These are phyloP conservation scores for Umbellularia californica DNA, from an alignment of 164 flowering plant genomes.

Conservation along the genomic window DNA sequence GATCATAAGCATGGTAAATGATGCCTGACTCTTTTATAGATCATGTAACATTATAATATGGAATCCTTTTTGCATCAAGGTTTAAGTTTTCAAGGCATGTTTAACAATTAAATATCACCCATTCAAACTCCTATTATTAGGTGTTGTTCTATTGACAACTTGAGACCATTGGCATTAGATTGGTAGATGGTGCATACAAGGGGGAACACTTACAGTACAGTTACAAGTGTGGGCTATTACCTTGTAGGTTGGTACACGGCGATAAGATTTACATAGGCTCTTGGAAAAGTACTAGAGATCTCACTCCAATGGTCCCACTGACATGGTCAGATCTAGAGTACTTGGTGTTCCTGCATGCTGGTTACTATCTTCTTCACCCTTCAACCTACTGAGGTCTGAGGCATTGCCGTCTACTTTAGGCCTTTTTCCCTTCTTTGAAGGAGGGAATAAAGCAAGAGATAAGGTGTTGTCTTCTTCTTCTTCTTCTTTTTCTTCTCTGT, in stretches of 20 bases:
- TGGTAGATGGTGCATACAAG: constrained; percentile 6
- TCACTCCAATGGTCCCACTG: constrained; percentile 72
- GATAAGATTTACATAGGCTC: constrained; percentile 11
- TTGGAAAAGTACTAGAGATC: constrained; percentile 67
- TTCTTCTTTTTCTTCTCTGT: constrained; percentile 14
- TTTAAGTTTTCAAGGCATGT: not conserved
- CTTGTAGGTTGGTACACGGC: constrained; percentile 13
- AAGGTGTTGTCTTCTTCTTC: constrained; percentile 27
- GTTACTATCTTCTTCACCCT: constrained; percentile 21
- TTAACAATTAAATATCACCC: not conserved
- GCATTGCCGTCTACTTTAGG: not conserved
- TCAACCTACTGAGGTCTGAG: constrained; percentile 27
- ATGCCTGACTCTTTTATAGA: not conserved
- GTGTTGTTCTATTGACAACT: not conserved
- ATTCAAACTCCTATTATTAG: not conserved
- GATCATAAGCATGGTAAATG: not conserved
- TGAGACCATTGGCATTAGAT: not conserved
- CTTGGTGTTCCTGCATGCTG: constrained; percentile 37
- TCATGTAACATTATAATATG: too few species aligned
- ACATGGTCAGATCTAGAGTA: constrained; percentile 90
- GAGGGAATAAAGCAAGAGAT: constrained; percentile 39
- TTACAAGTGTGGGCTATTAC: constrained; percentile 22
- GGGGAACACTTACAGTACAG: constrained; percentile 11
- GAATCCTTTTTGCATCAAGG: not conserved
- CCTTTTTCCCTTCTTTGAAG: constrained; percentile 13